Evolutionary conservation across 352 stramenopile genomes (phyloP).

Genomic region (Phytophthora citricola): DNA sequence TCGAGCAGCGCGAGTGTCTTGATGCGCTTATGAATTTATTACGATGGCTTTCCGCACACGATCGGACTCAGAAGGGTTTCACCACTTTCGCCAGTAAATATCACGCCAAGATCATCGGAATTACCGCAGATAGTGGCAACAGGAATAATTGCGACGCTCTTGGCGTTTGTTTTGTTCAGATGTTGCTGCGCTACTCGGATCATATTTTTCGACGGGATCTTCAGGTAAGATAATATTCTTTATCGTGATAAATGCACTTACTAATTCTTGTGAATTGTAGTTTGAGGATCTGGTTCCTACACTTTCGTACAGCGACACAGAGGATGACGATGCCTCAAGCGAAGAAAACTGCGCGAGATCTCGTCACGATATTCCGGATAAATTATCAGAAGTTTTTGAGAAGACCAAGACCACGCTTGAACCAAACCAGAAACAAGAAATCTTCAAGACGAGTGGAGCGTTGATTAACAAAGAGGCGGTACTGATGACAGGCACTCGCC

Average conservation of each 20-base stretch:
- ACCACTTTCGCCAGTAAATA: slow-evolving; percentile 46
- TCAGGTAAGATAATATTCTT: slow-evolving; percentile 33
- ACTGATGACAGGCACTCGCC: slow-evolving; percentile 2
- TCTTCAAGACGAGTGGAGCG: background rate
- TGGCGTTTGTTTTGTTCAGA: slow-evolving; percentile 67
- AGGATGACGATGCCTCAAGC: slow-evolving; percentile 58
- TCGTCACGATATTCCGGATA: slow-evolving; percentile 1
- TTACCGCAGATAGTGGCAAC: slow-evolving; percentile 23
- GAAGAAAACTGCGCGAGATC: slow-evolving; percentile 31
- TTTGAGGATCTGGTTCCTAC: slow-evolving; percentile 34
- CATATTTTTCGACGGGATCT: slow-evolving; percentile 77
- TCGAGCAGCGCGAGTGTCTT: slow-evolving; percentile 77
- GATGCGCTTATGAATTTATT: slow-evolving; percentile 70
- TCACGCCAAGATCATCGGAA: slow-evolving; percentile 50
- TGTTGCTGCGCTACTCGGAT: slow-evolving; percentile 60
- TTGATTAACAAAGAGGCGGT: slow-evolving; percentile 28
- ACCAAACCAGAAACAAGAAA: slow-evolving; percentile 5
- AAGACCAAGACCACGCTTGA: slow-evolving; percentile 3
- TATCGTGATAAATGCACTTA: background rate
- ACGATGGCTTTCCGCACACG: slow-evolving; percentile 45
- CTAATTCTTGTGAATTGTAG: slow-evolving; percentile 11
- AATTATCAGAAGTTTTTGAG: slow-evolving; percentile 16
- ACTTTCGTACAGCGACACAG: slow-evolving; percentile 60
- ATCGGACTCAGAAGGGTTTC: slow-evolving; percentile 49
- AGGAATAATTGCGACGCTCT: slow-evolving; percentile 26